Conservation (phyloP, 2,329 filamentous ascomycete species). For the Byssothecium circinans region DNA sequence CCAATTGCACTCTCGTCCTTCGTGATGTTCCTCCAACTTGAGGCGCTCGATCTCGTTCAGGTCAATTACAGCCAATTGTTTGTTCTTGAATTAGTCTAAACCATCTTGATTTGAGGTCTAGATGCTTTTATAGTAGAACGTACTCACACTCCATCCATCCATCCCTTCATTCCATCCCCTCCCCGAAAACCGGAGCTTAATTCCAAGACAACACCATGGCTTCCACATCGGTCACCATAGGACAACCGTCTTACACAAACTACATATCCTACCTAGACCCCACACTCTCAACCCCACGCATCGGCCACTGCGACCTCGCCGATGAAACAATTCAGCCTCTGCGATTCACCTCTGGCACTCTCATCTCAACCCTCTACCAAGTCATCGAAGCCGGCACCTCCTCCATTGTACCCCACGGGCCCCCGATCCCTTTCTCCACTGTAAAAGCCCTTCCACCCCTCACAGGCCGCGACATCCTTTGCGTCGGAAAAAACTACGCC, state of each 20-base stretch:
- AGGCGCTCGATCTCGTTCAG: too few species aligned
- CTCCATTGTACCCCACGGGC: conserved; percentile 42
- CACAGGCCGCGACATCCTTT: conserved; percentile 55
- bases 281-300: conserved; percentile 24
- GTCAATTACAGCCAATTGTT: too few species aligned
- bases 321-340: conserved; percentile 48
- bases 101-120: too few species aligned
- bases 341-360: conserved; percentile 51
- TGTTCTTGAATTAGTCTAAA: too few species aligned
- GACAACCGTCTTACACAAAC: conserved; percentile 32
- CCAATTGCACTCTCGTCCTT: too few species aligned
- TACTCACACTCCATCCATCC: too few species aligned
- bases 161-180: too few species aligned
- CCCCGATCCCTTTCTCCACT: conserved; percentile 34
- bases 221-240: neutral
- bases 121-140: too few species aligned
- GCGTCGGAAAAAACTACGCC: conserved; percentile 59
- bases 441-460: conserved; percentile 53
- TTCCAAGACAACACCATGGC: neutral
- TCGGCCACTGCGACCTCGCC: conserved; percentile 48
- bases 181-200: too few species aligned
- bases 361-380: conserved; percentile 53
- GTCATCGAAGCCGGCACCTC: conserved; percentile 53
- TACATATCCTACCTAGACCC: conserved; percentile 43
- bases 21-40: too few species aligned